Evolutionary conservation across 1,139 yeast genomes (phyloP), one percentile per base, ranked within the genome.

Genomic region (Kodamaea sp.): DNA sequence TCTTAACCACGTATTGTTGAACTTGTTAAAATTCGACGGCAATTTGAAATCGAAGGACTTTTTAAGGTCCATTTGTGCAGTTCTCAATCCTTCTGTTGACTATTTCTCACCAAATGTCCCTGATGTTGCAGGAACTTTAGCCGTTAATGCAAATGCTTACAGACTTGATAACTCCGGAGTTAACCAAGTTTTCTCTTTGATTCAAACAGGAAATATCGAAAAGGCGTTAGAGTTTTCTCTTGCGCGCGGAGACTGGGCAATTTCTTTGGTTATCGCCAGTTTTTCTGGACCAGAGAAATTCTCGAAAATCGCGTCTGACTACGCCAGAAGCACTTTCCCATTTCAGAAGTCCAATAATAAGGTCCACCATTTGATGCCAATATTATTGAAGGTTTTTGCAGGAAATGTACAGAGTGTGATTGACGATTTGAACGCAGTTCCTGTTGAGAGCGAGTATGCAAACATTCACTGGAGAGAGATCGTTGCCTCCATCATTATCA

Each of bases 241-340:
- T 21, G 70, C 75, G 2, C 74, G 76, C 38, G 76, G 80, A 10
- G 86, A 87, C 43, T 89, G 89, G 85, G 79, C 95, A 0, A 70
- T 89, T 55, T 85, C 96, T 0, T 57, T 90, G 37, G 59, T 88
- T 25, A 65, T 90, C 37, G 82, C 95, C 1, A 75, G 83, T 39
- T 61, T 86, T 11, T 61, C 78, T 22, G 83, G 94, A 1, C 73
- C 76, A 11, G 80, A 77, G 4, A 68, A 70, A 31, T 83, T 88
- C 75, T 63, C 78, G 6, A 66, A 70, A 21, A 73, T 83, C 9
- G 83, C 83, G 1, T 47, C 65, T 4, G 75, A 67, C 37, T 70
- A 58, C 41, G 69, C 74, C 2, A 53, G 73, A 31, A 51, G 51
- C 15, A 51, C 55, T 4, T 69, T 63, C 43, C 61, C 71, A 29